Base-by-base conservation (phyloP, 176 grass and related monocot species). In the Carex cristatella region DNA sequence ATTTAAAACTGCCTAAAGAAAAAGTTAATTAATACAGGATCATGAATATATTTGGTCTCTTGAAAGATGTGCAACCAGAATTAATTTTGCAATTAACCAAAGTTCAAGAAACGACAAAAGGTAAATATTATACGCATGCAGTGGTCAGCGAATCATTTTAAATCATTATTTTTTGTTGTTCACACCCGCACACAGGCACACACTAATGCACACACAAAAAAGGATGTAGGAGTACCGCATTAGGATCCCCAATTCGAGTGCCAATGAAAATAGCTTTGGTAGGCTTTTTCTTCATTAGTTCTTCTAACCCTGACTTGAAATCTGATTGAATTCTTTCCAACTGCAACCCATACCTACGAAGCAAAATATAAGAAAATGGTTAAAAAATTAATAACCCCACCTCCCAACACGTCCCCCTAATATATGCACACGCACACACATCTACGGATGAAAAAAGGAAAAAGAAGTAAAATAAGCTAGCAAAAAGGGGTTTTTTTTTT, bases 211-310 rank as follows among this genome's bases (percentile, higher is more conserved):
- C 63, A 30, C 63, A 65, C 63, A 69, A 15, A 71, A 31, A 56
- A 61, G 32, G 16, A 81, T 44, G 27, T 80, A 82, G 7, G 87
- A 42, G 72, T 90, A 98, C 96, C 32, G 96, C 96, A 91, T 99
- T 99, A 85, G 96, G 96, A 88, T 99, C 96, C 10, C 96, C 96
- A 79, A 99, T 99, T 92, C 96, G 91, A 79, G 96, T 99, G 60
- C 96, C 96, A 85, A 99, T 91, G 72, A 99, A 99, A 92, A 99
- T 99, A 88, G 96, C 96, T 92, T 92, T 95, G 73, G 91, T 99
- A 28, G 91, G 49, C 79, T 90, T 99, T 87, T 91, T 49, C 86
- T 94, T 94, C 6, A 99, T 33, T 66, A 99, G 84, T 57, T 88
- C 83, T 86, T 95, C 93, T 73, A 99, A 80, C 30, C 96, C 96